Base-by-base conservation (phyloP, 2,329 filamentous ascomycete species). In the Orbilia blumenaviensis region DNA sequence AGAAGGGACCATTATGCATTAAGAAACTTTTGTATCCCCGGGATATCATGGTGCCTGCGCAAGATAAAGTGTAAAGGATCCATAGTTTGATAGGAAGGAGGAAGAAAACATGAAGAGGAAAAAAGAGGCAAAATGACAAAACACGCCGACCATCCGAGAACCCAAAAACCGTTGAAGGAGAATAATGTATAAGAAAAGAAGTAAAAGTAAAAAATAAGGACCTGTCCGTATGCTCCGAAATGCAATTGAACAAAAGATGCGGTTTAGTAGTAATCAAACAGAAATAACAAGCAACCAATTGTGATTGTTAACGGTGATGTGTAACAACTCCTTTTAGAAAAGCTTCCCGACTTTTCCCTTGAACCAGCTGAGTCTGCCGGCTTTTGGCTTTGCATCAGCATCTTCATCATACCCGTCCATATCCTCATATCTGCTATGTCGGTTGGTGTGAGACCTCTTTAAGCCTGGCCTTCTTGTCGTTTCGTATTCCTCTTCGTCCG, bases 331-430 rank as follows among this genome's bases (percentile, higher is more conserved):
- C 12, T 16, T 46, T 66, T 61, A 76, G 60, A 76, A 76, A 54
- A 76, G 64, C 50, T 76, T 76, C n/a, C 52, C 52, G 21, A 74
- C 61, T 21, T 74, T 74, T 32, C 66, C 66, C 46, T 76, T 76
- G 58, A 76, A 66, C 72, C 72, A 76, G 18, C 72, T 76, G 9
- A 76, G 56, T 36, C 64, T 64, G 23, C 60, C 63, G 9, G 67
- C 64, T 29, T 76, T 76, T 10, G 64, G 64, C 50, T 69, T 76
- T 4, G 48, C 58, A 29, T 66, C 64, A 32, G 63, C 48, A 5
- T 69, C 72, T 9, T 76, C 60, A 4, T 76, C 44, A 36, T 75
- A 75, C 29, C 62, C 52, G 14, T 62, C 69, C 62, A 68, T 68
- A 50, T 76, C 72, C 4, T 64, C 64, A 16, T 76, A 76, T 32